Evolutionary conservation across 2,329 filamentous ascomycete genomes (phyloP).

Genomic region (Aureobasidium sp.): DNA sequence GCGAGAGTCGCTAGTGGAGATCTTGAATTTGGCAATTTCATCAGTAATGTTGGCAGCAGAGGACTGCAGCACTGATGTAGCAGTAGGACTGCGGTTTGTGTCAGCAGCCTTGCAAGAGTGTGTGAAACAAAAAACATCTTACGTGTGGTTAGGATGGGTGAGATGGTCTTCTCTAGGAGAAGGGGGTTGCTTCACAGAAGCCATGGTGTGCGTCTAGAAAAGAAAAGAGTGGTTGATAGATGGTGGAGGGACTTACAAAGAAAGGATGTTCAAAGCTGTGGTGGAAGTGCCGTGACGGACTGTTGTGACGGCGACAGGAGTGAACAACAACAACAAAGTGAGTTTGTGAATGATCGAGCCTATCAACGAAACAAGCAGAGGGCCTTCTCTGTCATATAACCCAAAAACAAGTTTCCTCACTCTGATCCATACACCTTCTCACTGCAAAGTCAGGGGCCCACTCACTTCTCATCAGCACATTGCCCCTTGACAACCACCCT

Average conservation of each 20-base stretch:
- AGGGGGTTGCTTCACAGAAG: neutral
- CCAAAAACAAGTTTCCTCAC: neutral
- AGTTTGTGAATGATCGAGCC: neutral
- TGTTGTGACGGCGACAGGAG: no score
- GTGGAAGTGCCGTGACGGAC: neutral
- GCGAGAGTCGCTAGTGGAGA: neutral
- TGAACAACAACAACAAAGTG: neutral
- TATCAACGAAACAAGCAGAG: neutral
- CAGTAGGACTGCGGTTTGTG: neutral
- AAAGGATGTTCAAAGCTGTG: neutral
- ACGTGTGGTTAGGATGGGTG: neutral
- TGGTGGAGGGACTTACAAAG: neutral
- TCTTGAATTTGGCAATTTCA: neutral
- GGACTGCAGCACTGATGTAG: neutral
- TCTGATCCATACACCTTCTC: no score
- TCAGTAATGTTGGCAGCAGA: neutral
- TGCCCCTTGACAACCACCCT: neutral
- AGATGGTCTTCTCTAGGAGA: neutral
- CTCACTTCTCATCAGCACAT: neutral
- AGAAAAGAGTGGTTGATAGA: neutral
- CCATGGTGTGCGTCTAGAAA: neutral
- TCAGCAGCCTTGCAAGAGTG: neutral
- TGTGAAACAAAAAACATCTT: neutral
- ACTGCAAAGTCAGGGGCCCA: no score
- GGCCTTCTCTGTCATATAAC: neutral